Percentiles rank a stretch among this genome's conserved stretches.
Evolutionary conservation across 768 basidiomycete species (phyloP).

Genomic region (Pleurotus tuber-regium): DNA sequence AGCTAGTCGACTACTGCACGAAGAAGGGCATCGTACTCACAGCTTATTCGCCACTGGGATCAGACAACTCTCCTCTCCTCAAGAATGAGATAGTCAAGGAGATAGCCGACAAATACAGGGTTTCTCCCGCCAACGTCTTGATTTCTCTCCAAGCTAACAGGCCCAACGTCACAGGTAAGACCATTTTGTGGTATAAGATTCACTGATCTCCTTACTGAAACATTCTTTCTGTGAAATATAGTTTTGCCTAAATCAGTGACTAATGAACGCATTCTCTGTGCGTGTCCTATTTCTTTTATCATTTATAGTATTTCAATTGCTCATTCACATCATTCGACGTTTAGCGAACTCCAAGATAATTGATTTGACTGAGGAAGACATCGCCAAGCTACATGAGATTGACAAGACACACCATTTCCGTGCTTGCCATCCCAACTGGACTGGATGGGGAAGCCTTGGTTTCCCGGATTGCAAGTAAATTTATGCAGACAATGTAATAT

Average conservation of each 20-base stretch:
- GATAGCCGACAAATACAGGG: slow-evolving; percentile 61
- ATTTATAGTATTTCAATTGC: slow-evolving; percentile 2
- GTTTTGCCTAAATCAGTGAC: slow-evolving; percentile 82
- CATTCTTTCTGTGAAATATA: too few species aligned
- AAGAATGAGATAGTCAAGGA: slow-evolving; percentile 54
- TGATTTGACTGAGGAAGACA: slow-evolving; percentile 59
- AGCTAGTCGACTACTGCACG: slow-evolving; percentile 59
- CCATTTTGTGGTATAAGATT: slow-evolving; percentile 4
- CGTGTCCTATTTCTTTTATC: slow-evolving; percentile 15
- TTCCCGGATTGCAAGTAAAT: slow-evolving; percentile 51
- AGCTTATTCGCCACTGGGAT: slow-evolving; percentile 80
- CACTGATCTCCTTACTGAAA: too few species aligned
- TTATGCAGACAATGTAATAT: neutral
- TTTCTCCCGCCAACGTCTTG: slow-evolving; percentile 62
- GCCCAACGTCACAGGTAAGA: slow-evolving; percentile 50
- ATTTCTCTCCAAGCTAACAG: slow-evolving; percentile 74
- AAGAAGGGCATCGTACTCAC: slow-evolving; percentile 67
- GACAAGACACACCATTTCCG: slow-evolving; percentile 64
- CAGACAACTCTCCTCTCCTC: slow-evolving; percentile 65
- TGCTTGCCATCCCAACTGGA: slow-evolving; percentile 63
- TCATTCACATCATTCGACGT: neutral
- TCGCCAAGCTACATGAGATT: slow-evolving; percentile 54
- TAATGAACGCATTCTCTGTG: slow-evolving; percentile 55
- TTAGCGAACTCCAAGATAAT: slow-evolving; percentile 59
- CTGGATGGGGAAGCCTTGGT: slow-evolving; percentile 60